Conservation (phyloP, 192 early-diverging fungal genomes). For the Kickxella alabastrina region DNA sequence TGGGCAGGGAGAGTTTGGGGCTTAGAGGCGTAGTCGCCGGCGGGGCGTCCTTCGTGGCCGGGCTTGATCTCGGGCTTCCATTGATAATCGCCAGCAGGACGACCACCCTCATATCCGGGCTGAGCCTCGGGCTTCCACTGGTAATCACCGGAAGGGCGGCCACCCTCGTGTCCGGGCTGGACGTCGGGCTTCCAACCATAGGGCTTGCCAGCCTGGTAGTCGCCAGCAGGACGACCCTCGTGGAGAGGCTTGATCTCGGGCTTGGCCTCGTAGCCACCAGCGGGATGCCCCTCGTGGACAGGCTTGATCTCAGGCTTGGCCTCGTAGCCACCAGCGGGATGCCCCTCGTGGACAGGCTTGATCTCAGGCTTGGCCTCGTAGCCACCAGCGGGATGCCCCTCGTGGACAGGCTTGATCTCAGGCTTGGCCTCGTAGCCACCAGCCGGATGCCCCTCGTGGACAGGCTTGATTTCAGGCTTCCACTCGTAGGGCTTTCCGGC, state of each 20-base stretch:
- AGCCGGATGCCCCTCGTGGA: constrained; percentile 7
- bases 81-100: neutral
- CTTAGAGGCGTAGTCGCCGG: constrained; percentile 2
- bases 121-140: neutral
- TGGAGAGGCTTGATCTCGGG: neutral
- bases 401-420: constrained; percentile 1
- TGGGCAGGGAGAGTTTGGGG: constrained; percentile 8
- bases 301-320: neutral
- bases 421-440: no score
- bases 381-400: no score
- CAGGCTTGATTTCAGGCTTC: neutral
- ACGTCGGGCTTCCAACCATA: neutral
- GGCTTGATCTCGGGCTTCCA: neutral
- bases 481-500: neutral
- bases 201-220: constrained; percentile 5
- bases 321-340: constrained; percentile 4
- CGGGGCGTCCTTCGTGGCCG: constrained; percentile 2
- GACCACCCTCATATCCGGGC: constrained; percentile 12
- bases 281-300: constrained; percentile 6
- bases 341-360: constrained; percentile 10
- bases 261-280: neutral
- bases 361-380: neutral
- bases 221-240: constrained; percentile 18
- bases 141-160: constrained; percentile 6
- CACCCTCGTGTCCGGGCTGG: constrained; percentile 10